phyloP scores from a whole-genome alignment of 1,284 basidiomycete genomes.

The Irpex sp. region DNA sequence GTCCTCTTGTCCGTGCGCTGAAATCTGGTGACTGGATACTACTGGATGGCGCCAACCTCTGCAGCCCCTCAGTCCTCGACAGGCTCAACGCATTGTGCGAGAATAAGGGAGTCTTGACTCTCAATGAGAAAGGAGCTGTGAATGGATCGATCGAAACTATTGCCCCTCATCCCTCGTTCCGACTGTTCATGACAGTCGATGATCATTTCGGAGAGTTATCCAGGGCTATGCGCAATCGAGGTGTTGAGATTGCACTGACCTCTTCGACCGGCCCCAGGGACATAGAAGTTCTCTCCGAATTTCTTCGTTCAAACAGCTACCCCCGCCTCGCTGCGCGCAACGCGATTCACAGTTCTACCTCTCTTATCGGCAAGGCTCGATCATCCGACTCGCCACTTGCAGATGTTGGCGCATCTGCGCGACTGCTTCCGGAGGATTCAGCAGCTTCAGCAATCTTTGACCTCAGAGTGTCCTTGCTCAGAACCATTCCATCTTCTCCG shows the following conservation, averaged over 20 bases:
- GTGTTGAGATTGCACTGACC: slow-evolving; percentile 77
- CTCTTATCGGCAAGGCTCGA: neutral
- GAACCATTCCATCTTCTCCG: neutral
- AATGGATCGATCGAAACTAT: slow-evolving; percentile 75
- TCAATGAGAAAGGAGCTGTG: slow-evolving; percentile 90
- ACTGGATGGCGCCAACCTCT: slow-evolving; percentile 92
- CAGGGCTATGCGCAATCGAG: slow-evolving; percentile 97
- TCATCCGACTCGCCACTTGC: neutral
- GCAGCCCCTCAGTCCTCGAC: slow-evolving; percentile 94
- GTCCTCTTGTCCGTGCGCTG: slow-evolving; percentile 88
- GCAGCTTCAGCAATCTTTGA: neutral
- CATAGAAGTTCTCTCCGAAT: slow-evolving; percentile 36
- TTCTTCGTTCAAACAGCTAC: slow-evolving; percentile 42
- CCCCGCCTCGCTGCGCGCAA: neutral
- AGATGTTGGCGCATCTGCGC: neutral
- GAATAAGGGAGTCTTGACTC: slow-evolving; percentile 72
- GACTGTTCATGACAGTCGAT: slow-evolving; percentile 94
- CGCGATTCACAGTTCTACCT: neutral
- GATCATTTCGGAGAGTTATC: slow-evolving; percentile 92
- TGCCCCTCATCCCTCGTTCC: slow-evolving; percentile 84
- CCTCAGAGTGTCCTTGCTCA: neutral
- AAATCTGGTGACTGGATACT: slow-evolving; percentile 88
- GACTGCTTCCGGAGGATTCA: neutral
- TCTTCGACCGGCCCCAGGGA: slow-evolving; percentile 14
- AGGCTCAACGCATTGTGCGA: slow-evolving; percentile 97